phyloP scores from a whole-genome alignment of 768 basidiomycete genomes.

The Coprinopsis sp. region DNA sequence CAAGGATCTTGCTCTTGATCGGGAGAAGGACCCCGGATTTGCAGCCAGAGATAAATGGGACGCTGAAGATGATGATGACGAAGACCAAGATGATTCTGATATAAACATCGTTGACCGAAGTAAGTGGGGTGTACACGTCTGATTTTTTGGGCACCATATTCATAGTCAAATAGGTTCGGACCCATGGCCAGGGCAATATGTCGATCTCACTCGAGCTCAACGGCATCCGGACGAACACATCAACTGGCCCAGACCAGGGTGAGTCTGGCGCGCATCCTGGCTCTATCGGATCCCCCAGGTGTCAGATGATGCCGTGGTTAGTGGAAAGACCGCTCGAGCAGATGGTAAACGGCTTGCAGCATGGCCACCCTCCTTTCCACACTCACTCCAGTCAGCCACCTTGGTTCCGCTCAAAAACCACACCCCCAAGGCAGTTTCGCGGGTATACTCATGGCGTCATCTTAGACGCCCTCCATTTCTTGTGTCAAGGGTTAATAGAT shows the following conservation, averaged over 20 bases:
- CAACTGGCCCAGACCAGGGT: constrained; percentile 72
- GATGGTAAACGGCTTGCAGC: too few species aligned
- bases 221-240: constrained; percentile 50
- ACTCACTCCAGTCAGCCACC: too few species aligned
- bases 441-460: neutral
- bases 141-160: constrained; percentile 5
- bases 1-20: constrained; percentile 76
- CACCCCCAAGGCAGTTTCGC: too few species aligned
- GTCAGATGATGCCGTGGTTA: neutral
- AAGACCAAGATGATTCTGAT: constrained; percentile 49
- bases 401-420: too few species aligned
- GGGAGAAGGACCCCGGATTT: constrained; percentile 53
- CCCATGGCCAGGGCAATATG: constrained; percentile 67
- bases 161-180: constrained; percentile 56
- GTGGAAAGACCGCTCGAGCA: too few species aligned
- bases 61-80: constrained; percentile 47
- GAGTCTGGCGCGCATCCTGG: too few species aligned
- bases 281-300: too few species aligned
- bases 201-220: constrained; percentile 64
- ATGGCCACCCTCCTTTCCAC: too few species aligned
- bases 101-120: constrained; percentile 68
- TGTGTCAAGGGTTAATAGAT: constrained; percentile 1
- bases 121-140: constrained; percentile 33
- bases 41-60: constrained; percentile 61
- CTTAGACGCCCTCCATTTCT: neutral